Base-by-base conservation (phyloP, 2,329 filamentous ascomycete species). In the Graphilbum fragrans region DNA sequence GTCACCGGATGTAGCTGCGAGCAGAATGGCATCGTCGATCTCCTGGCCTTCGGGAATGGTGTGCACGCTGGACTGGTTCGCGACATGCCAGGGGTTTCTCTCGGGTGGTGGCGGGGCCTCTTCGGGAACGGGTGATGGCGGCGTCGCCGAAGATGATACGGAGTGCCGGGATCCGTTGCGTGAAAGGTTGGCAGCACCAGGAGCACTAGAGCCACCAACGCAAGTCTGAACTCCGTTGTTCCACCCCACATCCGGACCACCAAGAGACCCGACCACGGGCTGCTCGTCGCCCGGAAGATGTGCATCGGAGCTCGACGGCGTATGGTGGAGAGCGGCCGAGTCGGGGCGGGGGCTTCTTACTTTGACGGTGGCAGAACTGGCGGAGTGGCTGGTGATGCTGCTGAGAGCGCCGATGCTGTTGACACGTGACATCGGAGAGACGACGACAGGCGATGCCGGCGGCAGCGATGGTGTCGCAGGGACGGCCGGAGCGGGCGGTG, bases 21-120 rank as follows among this genome's bases (percentile, higher is more conserved):
- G 6, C 29, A 31, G 12, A 12, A 12, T 12, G 7, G 7, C 29
- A 16, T 31, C 29, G 12, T 31, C 29, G 29, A 31, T 14, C 3
- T 41, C 35, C 11, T 45, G 40, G 3, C 19, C 42, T 32, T 50
- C 47, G 6, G 35, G 41, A 18, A 50, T 49, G 16, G 45, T 46
- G 16, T 39, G 44, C 7, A 49, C 29, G 14, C 11, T 31, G 29
- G 29, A 16, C 29, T 8, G 25, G 25, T 12, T 27, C 8, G 5
- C 29, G 4, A 14, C 4, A 16, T 31, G 29, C 29, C 29, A 31
- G 6, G 29, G 29, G 12, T 31, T 31, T 14, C 29, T 9, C 29
- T 31, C 29, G 29, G 29, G 23, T 7, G 23, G 23, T 27, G 23
- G 23, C 29, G 29, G 29, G 6, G 29, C 29, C 6, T 37, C 36